Base-by-base conservation (phyloP, 441 rosid species). In the Jatropha multifida region DNA sequence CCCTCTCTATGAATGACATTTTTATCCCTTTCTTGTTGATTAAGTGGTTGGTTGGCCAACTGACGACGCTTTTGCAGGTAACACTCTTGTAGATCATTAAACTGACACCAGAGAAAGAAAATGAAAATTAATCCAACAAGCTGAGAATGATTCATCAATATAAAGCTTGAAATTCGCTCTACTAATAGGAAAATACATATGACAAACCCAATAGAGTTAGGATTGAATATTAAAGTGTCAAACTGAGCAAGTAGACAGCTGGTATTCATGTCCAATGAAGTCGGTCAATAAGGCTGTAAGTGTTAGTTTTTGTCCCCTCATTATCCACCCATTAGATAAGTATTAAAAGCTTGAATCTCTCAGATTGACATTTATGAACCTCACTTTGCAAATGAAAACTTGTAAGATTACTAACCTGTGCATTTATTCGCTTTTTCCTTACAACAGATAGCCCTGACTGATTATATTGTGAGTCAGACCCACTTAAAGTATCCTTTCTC, bases 61-160 rank as follows among this genome's bases (percentile, higher is more conserved):
- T 86, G 97, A 17, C 89, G 94, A 52, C 97, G 87, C 86, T 94
- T 96, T 86, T 91, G 98, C 80, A 96, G 88, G 81, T 96, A 96
- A 83, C 98, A 96, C 72, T 92, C 99, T 85, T 92, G 98, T 64
- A 94, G 88, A 76, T 94, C 99, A 83, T 81, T 89, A 83, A 96
- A 94, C 98, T 96, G 89, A 77, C 77, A 69, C 65, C 64, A 77
- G 38, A 58, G 46, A 40, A 23, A 26, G 42, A 40, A 46, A 65
- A 65, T 44, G 48, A 40, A 69, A 44, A 71, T 72, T 60, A 51
- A 48, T 58, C 56, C 32, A 61, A 14, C 14, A 49, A 27, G 38
- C 58, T 9, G 15, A 32, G 51, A 74, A 10, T 20, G 58, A 23
- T 23, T 62, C 41, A 68, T 61, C 23, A 38, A 69, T 32, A 66